Conservation (phyloP, 495 filamentous ascomycete genomes). For the Penicillium lagena region DNA sequence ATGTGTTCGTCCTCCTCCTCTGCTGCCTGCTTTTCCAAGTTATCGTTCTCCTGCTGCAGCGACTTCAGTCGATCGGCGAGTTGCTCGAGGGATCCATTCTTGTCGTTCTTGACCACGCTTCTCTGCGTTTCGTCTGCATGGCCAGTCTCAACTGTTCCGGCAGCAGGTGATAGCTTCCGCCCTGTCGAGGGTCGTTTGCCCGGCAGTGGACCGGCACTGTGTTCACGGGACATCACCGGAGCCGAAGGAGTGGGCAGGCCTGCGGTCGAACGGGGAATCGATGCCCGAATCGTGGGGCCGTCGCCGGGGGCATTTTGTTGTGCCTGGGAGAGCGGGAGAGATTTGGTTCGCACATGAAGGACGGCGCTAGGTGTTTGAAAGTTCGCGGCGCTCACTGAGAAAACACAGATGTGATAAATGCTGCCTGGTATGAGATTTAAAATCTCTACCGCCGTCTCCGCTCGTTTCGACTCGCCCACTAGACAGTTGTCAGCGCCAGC, state of each 20-base stretch:
- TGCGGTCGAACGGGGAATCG: slow-evolving; percentile 42
- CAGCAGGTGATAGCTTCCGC: slow-evolving; percentile 71
- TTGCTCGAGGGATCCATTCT: slow-evolving; percentile 40
- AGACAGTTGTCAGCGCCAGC: slow-evolving; percentile 8
- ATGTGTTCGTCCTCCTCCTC: slow-evolving; percentile 72
- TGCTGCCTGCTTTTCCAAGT: slow-evolving; percentile 54
- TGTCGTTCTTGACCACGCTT: slow-evolving; percentile 17
- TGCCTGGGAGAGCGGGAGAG: slow-evolving; percentile 46
- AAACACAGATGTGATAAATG: slow-evolving; percentile 87
- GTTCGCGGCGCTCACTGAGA: slow-evolving; percentile 81
- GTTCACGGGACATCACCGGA: slow-evolving; percentile 56
- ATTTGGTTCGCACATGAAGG: slow-evolving; percentile 70
- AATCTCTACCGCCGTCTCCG: slow-evolving; percentile 86
- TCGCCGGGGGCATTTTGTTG: slow-evolving; percentile 41
- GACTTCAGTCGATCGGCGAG: slow-evolving; percentile 67
- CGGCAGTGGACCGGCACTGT: slow-evolving; percentile 47
- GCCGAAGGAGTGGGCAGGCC: slow-evolving; percentile 46
- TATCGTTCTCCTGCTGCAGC: slow-evolving; percentile 69
- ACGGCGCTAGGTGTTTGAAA: slow-evolving; percentile 85
- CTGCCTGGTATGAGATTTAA: slow-evolving; percentile 75
- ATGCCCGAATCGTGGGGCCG: slow-evolving; percentile 35
- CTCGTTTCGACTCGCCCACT: slow-evolving; percentile 82
- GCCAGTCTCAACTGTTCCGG: slow-evolving; percentile 45
- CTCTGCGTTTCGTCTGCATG: slow-evolving; percentile 34
- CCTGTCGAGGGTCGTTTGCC: slow-evolving; percentile 61